phyloP scores from a whole-genome alignment of 352 stramenopile species.

The Phytophthora pseudosyringae region DNA sequence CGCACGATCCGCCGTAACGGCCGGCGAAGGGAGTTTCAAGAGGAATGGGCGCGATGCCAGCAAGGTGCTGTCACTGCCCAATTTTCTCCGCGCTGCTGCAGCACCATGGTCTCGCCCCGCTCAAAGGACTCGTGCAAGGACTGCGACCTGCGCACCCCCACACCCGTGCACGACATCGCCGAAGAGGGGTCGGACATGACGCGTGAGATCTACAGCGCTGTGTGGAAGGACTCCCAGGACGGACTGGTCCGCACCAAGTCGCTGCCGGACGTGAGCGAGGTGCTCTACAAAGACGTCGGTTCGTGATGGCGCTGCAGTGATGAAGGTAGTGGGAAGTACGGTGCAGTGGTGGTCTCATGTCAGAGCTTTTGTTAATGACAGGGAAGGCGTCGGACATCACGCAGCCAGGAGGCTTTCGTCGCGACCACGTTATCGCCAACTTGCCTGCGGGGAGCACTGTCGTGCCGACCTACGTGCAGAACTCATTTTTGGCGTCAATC shows the following conservation, averaged over 20 bases:
- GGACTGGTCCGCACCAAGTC: slow-evolving; percentile 38
- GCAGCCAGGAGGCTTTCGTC: slow-evolving; percentile 54
- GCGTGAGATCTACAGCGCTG: slow-evolving; percentile 58
- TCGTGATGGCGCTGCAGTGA: slow-evolving; percentile 4
- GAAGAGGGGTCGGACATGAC: slow-evolving; percentile 63
- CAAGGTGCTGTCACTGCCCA: neutral
- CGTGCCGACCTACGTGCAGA: slow-evolving; percentile 37
- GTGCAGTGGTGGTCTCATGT: neutral
- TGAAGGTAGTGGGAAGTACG: neutral
- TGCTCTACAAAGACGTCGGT: slow-evolving; percentile 60
- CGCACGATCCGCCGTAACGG: slow-evolving; percentile 6
- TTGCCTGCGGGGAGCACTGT: slow-evolving; percentile 15
- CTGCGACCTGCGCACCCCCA: slow-evolving; percentile 26
- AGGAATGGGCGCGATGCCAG: neutral
- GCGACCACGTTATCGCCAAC: slow-evolving; percentile 50
- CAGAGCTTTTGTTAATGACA: slow-evolving; percentile 6
- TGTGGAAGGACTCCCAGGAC: slow-evolving; percentile 42
- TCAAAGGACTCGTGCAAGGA: slow-evolving; percentile 18
- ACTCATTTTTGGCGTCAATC: slow-evolving; percentile 48
- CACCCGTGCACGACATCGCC: slow-evolving; percentile 50
- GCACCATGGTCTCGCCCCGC: slow-evolving; percentile 20
- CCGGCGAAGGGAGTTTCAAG: slow-evolving; percentile 9
- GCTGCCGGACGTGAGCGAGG: slow-evolving; percentile 51
- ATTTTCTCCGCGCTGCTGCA: slow-evolving; percentile 1
- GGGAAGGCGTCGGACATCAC: slow-evolving; percentile 54